phyloP scores from a whole-genome alignment of 495 filamentous ascomycete genomes.

The Trichocladium uniseriatum region DNA sequence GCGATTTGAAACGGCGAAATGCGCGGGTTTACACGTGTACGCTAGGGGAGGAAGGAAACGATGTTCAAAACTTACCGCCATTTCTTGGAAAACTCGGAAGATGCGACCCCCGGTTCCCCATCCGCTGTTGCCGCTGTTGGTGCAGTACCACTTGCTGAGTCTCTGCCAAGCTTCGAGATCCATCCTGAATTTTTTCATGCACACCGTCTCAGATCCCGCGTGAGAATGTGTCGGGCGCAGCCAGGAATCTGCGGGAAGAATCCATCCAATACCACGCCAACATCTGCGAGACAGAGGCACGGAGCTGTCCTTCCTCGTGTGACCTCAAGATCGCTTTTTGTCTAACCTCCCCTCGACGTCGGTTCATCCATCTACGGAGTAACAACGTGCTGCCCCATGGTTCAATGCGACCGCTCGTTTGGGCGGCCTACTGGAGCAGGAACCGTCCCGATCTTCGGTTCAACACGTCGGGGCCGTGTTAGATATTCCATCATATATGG shows the following conservation, averaged over 20 bases:
- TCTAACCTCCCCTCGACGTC: neutral
- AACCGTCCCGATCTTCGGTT: no score
- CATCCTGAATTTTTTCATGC: no score
- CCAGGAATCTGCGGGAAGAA: no score
- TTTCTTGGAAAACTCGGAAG: neutral
- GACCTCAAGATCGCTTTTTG: neutral
- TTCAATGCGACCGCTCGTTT: neutral
- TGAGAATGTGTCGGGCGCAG: no score
- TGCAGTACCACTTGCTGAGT: no score
- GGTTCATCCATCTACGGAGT: no score
- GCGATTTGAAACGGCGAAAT: conserved; percentile 5
- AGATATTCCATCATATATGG: no score
- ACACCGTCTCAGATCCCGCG: no score
- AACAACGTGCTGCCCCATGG: neutral
- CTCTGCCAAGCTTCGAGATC: no score
- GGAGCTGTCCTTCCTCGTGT: neutral
- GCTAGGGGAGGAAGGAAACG: no score
- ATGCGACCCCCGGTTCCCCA: neutral
- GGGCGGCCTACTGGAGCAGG: no score
- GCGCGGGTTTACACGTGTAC: neutral
- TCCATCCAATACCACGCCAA: neutral
- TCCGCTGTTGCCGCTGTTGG: neutral
- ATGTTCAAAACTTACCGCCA: neutral
- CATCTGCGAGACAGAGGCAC: neutral
- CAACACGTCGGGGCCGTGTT: no score